Conservation (phyloP, 192 early-diverging fungal genomes). For the Coemansia sp. region DNA sequence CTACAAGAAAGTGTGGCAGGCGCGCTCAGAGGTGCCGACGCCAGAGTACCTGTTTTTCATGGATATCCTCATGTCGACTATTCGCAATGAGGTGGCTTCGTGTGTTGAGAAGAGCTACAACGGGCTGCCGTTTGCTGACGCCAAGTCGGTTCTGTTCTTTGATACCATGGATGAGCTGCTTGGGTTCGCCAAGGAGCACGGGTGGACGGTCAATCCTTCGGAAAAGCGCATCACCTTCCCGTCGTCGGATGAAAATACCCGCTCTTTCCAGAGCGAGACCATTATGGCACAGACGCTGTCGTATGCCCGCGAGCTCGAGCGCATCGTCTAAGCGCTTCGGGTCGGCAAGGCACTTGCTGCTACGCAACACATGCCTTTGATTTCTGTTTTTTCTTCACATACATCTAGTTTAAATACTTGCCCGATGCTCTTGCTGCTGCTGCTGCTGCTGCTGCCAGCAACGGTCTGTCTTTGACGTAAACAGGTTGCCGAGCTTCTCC, state of each 20-base stretch:
- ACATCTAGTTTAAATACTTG: no score
- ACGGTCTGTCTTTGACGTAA: no score
- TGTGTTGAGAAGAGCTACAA: conserved; percentile 95
- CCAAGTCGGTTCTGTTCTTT: conserved; percentile 90
- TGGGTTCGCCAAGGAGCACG: conserved; percentile 81
- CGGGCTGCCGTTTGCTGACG: conserved; percentile 79
- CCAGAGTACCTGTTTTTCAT: conserved; percentile 92
- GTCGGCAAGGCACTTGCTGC: neutral
- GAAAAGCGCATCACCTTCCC: conserved; percentile 82
- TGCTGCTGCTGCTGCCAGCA: no score
- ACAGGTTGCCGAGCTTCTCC: no score
- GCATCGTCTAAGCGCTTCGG: conserved; percentile 71
- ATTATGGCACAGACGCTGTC: conserved; percentile 81
- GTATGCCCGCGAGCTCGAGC: conserved; percentile 94
- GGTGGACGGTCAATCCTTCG: conserved; percentile 77
- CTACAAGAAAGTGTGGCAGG: conserved; percentile 96
- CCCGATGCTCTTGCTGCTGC: no score
- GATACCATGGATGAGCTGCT: conserved; percentile 75
- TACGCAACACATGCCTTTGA: neutral
- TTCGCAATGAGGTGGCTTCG: conserved; percentile 92
- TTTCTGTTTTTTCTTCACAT: no score
- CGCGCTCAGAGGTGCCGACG: conserved; percentile 81
- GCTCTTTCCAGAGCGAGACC: conserved; percentile 74
- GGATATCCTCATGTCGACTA: conserved; percentile 90
- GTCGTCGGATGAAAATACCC: conserved; percentile 56